These are phyloP conservation scores for Candida awuae DNA, from an alignment of 805 yeast species.

Conservation along the genomic window DNA sequence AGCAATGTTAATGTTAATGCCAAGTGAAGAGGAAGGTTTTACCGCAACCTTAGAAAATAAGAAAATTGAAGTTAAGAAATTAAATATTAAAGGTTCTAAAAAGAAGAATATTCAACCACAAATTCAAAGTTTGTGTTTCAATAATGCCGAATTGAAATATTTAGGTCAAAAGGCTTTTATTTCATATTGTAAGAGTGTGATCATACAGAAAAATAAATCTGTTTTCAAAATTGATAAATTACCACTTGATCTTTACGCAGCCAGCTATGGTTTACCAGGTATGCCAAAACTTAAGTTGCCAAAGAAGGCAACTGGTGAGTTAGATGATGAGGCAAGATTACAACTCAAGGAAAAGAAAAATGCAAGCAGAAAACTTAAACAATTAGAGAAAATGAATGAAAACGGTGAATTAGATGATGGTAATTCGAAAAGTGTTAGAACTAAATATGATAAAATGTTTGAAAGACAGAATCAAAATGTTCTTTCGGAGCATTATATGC, in stretches of 20 bases:
- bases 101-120: constrained; percentile 72
- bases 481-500: constrained; percentile 78
- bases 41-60: constrained; percentile 51
- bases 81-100: constrained; percentile 69
- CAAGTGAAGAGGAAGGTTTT: constrained; percentile 75
- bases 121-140: constrained; percentile 82
- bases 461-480: constrained; percentile 91
- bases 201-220: constrained; percentile 79
- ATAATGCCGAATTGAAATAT: constrained; percentile 85
- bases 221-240: constrained; percentile 71
- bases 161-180: constrained; percentile 94
- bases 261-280: constrained; percentile 87
- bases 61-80: constrained; percentile 60
- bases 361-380: constrained; percentile 60
- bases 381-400: constrained; percentile 47
- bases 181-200: constrained; percentile 79
- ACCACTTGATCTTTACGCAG: constrained; percentile 79
- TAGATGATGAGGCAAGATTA: constrained; percentile 29
- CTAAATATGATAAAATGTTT: constrained; percentile 93
- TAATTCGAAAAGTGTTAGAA: constrained; percentile 47
- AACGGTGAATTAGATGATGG: constrained; percentile 51
- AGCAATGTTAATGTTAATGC: constrained; percentile 74
- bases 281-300: constrained; percentile 84
- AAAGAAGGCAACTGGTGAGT: constrained; percentile 36
- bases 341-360: constrained; percentile 69